Percentiles rank a stretch among this genome's conserved stretches.
These are phyloP conservation scores for Trichomonascaceae sp. DNA, from an alignment of 1,139 yeast species.

Conservation along the genomic window DNA sequence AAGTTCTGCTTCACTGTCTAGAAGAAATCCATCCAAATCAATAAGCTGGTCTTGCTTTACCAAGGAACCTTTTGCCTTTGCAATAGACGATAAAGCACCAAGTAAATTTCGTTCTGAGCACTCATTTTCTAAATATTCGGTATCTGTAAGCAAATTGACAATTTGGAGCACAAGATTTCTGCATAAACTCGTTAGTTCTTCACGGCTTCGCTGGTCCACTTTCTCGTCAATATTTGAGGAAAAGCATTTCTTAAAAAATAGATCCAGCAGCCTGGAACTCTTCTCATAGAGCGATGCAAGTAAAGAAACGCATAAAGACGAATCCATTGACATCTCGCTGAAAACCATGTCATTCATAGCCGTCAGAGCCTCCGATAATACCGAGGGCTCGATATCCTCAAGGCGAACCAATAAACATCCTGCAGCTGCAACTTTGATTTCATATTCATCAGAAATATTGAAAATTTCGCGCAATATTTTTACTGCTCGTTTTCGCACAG, in stretches of 20 bases:
- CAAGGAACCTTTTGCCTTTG: conserved; percentile 45
- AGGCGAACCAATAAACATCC: conserved; percentile 47
- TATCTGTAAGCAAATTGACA: conserved; percentile 1
- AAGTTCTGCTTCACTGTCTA: conserved; percentile 39
- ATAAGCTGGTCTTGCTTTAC: conserved; percentile 61
- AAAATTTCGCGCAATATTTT: conserved; percentile 49
- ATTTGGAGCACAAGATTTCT: neutral
- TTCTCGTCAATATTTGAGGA: neutral
- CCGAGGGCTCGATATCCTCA: conserved; percentile 64
- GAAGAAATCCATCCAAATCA: conserved; percentile 53
- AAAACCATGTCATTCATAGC: neutral
- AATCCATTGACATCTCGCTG: neutral
- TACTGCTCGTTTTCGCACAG: conserved; percentile 59
- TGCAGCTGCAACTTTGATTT: conserved; percentile 41
- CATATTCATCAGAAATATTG: conserved; percentile 28
- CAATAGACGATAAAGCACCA: conserved; percentile 42
- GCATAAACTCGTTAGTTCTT: neutral
- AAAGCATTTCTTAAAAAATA: conserved; percentile 36
- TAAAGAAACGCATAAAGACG: neutral
- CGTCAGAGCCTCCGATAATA: conserved; percentile 42
- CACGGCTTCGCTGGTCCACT: neutral
- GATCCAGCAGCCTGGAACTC: conserved; percentile 28
- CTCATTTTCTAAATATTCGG: neutral
- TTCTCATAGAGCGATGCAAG: conserved; percentile 9
- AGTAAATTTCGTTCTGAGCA: neutral